Evolutionary conservation across 108 stramenopile species (phyloP), one percentile per base, ranked within the genome.

Genomic region (Fragilariopsis cylindrus): DNA sequence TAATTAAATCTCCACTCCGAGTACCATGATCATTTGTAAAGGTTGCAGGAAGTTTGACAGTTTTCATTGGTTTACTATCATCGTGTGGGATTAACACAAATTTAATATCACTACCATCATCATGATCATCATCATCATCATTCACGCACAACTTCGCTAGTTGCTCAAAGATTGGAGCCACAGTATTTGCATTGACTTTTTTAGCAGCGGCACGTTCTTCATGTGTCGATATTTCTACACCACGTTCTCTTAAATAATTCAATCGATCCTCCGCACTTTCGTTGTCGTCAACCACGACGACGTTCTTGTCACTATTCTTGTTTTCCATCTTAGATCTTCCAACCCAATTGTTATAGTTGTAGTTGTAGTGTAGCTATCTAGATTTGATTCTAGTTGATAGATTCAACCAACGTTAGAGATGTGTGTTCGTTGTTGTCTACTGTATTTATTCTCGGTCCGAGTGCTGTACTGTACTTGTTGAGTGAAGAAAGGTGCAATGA

Each of bases 41-140:
- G 9, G 43, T 56, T 8, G 3, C 5, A 65, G 87, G 87, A 43
- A 89, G 52, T 3, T 63, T 56, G 48, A 89, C 53, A 56, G 76
- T 69, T 57, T 70, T n/a, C 16, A 95, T 80, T 3, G 86, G 80
- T 57, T 85, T 82, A 4, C 87, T 69, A 13, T 79, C 79, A 71
- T 95, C 93, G n/a, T 88, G 79, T 16, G 93, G 93, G 19, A 92
- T 50, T 46, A 76, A 76, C 0, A 90, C 89, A 67, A 89, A 95
- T 30, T 81, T 70, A 13, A 82, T 66, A 30, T 41, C 21, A 11
- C 30, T 47, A 15, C 13, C 66, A 21, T 66, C 71, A n/a, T 64
- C 68, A 19, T 40, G 30, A 21, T 48, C 76, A 9, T 60, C 60
- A 50, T 83, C 81, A 41, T 76, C 71, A 6, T 83, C 43, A 5